Percentiles rank a stretch among this genome's conserved stretches.
Evolutionary conservation across 2,329 filamentous ascomycete species (phyloP).

Genomic region (Pyrenophora graminea): DNA sequence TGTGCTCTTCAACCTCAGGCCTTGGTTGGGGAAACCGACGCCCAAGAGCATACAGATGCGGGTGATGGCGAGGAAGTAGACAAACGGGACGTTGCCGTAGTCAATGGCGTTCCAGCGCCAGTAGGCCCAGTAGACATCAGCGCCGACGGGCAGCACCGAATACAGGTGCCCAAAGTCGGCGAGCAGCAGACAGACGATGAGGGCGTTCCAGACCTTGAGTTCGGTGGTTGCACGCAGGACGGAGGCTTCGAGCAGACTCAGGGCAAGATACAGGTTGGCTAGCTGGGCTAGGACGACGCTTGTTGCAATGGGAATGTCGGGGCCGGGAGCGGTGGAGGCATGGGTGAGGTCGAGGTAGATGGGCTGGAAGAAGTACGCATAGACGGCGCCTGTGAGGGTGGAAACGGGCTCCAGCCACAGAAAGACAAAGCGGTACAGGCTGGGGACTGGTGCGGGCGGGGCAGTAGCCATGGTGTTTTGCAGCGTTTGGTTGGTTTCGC

Average conservation of each 20-base stretch:
- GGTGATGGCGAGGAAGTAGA: conserved; percentile 64
- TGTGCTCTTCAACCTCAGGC: conserved; percentile 12
- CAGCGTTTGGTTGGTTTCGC: conserved; percentile 11
- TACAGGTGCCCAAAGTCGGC: conserved; percentile 80
- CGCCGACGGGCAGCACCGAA: conserved; percentile 64
- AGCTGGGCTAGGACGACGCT: conserved; percentile 73
- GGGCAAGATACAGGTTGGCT: conserved; percentile 76
- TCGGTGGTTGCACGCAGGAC: conserved; percentile 72
- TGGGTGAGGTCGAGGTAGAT: conserved; percentile 69
- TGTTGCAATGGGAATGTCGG: conserved; percentile 61
- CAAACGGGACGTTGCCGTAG: conserved; percentile 71
- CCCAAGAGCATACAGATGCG: conserved; percentile 33
- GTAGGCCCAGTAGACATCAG: conserved; percentile 66
- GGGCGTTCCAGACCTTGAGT: conserved; percentile 69
- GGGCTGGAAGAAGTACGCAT: conserved; percentile 55
- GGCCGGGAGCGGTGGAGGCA: conserved; percentile 54
- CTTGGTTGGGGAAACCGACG: conserved; percentile 27
- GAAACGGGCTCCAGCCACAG: conserved; percentile 69
- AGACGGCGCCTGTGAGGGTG: conserved; percentile 59
- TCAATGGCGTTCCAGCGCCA: conserved; percentile 68
- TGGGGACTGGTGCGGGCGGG: conserved; percentile 56
- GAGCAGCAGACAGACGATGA: conserved; percentile 69
- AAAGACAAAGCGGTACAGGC: conserved; percentile 73
- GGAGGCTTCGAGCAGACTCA: conserved; percentile 76
- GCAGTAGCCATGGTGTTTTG: conserved; percentile 23